Evolutionary conservation across 2,329 filamentous ascomycete genomes (phyloP).

Genomic region (Westerdykella ornata): DNA sequence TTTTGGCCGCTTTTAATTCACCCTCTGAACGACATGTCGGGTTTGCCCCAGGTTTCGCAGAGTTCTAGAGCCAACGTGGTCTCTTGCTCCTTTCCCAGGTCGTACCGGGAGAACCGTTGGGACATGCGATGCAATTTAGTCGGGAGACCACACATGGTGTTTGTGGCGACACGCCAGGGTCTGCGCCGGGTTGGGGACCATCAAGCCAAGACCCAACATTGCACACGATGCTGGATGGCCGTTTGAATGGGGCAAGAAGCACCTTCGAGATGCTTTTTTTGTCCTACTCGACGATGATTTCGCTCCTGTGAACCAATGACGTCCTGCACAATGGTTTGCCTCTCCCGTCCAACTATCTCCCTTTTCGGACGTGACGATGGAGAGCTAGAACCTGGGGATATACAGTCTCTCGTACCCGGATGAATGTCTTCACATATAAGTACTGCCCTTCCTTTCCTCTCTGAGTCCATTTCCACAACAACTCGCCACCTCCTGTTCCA

Average conservation of each 20-base stretch:
- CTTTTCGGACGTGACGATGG: slow-evolving; percentile 9
- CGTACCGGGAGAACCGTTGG: slow-evolving; percentile 13
- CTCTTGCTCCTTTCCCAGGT: slow-evolving; percentile 6
- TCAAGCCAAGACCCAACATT: slow-evolving; percentile 10
- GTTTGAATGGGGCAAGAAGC: slow-evolving; percentile 2
- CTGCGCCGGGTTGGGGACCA: slow-evolving; percentile 5
- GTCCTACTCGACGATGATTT: slow-evolving; percentile 2
- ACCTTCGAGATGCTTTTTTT: slow-evolving; percentile 17
- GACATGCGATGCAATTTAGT: slow-evolving; percentile 18
- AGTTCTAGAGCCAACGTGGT: slow-evolving; percentile 25
- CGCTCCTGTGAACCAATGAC: slow-evolving; percentile 10
- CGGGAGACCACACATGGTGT: slow-evolving; percentile 11
- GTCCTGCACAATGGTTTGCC: slow-evolving; percentile 12
- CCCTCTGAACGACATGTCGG: slow-evolving; percentile 1
- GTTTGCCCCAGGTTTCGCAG: slow-evolving; percentile 12
- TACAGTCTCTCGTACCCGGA: slow-evolving; percentile 15
- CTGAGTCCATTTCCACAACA: slow-evolving; percentile 3
- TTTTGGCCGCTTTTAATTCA: slow-evolving; percentile 15
- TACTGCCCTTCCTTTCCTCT: slow-evolving; percentile 15
- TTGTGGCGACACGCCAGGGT: slow-evolving; percentile 17
- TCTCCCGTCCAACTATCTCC: slow-evolving; percentile 1
- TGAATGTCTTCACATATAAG: slow-evolving; percentile 10
- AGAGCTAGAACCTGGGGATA: slow-evolving; percentile 9
- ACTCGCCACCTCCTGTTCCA: slow-evolving; percentile 1
- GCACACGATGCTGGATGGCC: slow-evolving; percentile 5